Percentiles rank a stretch among this genome's conserved stretches.
These are phyloP conservation scores for Podaxis sp. DNA, from an alignment of 768 basidiomycete genomes.

Conservation along the genomic window DNA sequence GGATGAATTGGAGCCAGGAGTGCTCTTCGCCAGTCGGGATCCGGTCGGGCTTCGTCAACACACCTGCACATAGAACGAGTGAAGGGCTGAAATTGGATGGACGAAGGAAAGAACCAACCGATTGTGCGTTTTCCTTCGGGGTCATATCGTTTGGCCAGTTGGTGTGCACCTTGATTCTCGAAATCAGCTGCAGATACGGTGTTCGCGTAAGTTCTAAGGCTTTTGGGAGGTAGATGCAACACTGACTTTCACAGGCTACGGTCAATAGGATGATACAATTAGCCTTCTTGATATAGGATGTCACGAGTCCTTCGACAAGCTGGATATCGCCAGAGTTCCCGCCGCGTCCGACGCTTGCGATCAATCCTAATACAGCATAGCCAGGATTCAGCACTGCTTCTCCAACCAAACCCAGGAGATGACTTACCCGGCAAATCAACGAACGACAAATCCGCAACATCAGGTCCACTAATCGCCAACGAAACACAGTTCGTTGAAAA, in stretches of 20 bases:
- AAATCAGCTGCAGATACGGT: conserved; percentile 57
- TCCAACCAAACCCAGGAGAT: not conserved
- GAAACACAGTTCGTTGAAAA: conserved; percentile 62
- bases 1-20: conserved; percentile 56
- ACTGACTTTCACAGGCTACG: conserved; percentile 64
- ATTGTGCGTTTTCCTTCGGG: conserved; percentile 67
- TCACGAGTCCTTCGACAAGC: conserved; percentile 58
- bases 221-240: not conserved
- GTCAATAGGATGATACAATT: conserved; percentile 64
- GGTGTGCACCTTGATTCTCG: conserved; percentile 75
- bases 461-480: conserved; percentile 56
- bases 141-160: conserved; percentile 61
- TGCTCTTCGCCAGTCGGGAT: conserved; percentile 55
- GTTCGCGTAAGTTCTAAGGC: not conserved
- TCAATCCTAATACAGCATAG: not conserved
- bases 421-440: conserved; percentile 57
- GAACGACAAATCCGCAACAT: conserved; percentile 64
- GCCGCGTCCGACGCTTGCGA: conserved; percentile 7
- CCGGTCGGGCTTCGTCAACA: conserved; percentile 74
- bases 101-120: conserved; percentile 39
- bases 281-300: conserved; percentile 56
- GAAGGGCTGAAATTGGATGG: not conserved
- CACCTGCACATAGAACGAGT: conserved; percentile 40
- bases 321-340: conserved; percentile 56
- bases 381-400: not conserved